phyloP scores from a whole-genome alignment of 148 eudicot genomes.

The Rhododendron ferrugineum region DNA sequence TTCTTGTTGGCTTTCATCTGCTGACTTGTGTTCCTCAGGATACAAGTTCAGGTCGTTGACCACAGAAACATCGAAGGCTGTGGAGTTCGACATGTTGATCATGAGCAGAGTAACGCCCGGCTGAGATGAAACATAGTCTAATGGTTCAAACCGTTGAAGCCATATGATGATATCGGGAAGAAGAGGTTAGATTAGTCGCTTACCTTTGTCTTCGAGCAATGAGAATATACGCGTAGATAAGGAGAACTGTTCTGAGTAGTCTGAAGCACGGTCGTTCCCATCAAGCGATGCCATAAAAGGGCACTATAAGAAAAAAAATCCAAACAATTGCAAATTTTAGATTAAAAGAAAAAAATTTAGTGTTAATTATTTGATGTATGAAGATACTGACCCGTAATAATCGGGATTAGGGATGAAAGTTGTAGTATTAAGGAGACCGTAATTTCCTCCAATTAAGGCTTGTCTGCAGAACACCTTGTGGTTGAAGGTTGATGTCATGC shows the following conservation, averaged over 20 bases:
- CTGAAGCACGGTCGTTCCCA: constrained; percentile 40
- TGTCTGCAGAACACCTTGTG: constrained; percentile 59
- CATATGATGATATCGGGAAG: background rate
- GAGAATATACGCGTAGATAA: constrained; percentile 34
- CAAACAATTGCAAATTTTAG: background rate
- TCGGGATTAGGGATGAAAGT: constrained; percentile 58
- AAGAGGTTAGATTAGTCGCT: constrained; percentile 3
- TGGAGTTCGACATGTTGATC: constrained; percentile 55
- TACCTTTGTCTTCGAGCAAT: constrained; percentile 41
- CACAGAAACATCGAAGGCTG: constrained; percentile 30
- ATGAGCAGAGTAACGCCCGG: constrained; percentile 34
- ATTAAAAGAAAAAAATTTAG: background rate
- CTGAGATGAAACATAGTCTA: constrained; percentile 14
- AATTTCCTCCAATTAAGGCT: constrained; percentile 57
- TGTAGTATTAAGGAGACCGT: constrained; percentile 49
- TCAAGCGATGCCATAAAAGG: constrained; percentile 50
- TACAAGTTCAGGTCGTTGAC: constrained; percentile 23
- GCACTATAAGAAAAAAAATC: constrained; percentile 23
- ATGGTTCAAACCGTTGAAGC: background rate
- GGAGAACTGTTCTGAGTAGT: constrained; percentile 26
- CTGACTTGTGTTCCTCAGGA: constrained; percentile 3
- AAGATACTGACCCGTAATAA: constrained; percentile 41
- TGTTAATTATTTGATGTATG: background rate
- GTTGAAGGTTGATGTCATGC: constrained; percentile 46
- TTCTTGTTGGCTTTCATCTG: background rate